These are phyloP conservation scores for Tetrahymena thermophila DNA, from an alignment of 73 alveolate species.

Conservation along the genomic window DNA sequence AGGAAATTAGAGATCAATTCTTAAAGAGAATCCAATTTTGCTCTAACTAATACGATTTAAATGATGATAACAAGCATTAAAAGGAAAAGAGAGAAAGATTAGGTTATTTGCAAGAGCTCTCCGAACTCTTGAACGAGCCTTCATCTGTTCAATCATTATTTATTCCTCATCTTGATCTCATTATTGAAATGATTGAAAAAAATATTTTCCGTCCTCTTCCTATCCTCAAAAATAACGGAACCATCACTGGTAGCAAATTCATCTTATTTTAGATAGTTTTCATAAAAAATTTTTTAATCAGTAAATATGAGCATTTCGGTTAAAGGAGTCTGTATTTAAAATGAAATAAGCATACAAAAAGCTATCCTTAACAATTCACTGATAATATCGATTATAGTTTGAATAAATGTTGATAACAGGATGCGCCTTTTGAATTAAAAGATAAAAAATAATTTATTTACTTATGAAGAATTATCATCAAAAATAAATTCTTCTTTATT, in stretches of 20 bases:
- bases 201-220: constrained; percentile 86
- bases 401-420: neutral
- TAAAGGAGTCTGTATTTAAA: neutral
- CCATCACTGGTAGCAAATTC: neutral
- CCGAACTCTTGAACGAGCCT: constrained; percentile 58
- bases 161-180: constrained; percentile 76
- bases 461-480: neutral
- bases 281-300: neutral
- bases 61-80: constrained; percentile 80
- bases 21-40: constrained; percentile 40
- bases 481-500: neutral
- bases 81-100: constrained; percentile 69
- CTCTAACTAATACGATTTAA: constrained; percentile 59
- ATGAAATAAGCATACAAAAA: neutral
- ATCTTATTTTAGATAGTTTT: neutral
- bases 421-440: too few species aligned
- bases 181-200: constrained; percentile 82
- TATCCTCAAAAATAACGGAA: constrained; percentile 53
- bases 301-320: neutral
- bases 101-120: constrained; percentile 63
- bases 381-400: too few species aligned
- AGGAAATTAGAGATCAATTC: constrained; percentile 45
- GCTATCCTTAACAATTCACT: neutral
- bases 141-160: constrained; percentile 57
- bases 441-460: neutral